Evolutionary conservation across 495 filamentous ascomycete genomes (phyloP).

Genomic region (Penicillium subrubescens): DNA sequence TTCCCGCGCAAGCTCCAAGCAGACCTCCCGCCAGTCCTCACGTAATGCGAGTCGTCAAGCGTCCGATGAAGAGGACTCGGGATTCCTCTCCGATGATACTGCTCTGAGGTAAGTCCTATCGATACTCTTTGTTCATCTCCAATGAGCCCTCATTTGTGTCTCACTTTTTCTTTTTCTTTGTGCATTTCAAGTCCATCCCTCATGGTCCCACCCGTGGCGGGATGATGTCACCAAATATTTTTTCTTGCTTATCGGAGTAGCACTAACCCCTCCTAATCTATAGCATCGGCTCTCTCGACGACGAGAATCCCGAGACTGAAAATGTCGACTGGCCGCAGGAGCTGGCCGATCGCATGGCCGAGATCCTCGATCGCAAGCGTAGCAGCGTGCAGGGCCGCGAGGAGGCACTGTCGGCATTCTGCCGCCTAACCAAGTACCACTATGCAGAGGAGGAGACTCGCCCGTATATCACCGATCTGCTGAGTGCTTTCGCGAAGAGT

Average conservation of each 20-base stretch:
- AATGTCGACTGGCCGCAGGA: constrained; percentile 65
- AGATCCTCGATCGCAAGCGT: constrained; percentile 84
- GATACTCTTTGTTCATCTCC: constrained; percentile 4
- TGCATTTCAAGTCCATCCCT: constrained; percentile 19
- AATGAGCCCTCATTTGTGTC: constrained; percentile 11
- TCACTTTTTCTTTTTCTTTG: constrained; percentile 16
- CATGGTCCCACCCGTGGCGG: constrained; percentile 34
- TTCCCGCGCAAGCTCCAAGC: constrained; percentile 64
- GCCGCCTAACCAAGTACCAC: constrained; percentile 71
- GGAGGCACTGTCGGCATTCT: constrained; percentile 67
- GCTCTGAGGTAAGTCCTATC: constrained; percentile 60
- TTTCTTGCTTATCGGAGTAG: not conserved
- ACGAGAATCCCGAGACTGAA: constrained; percentile 58
- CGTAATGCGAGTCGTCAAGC: constrained; percentile 56
- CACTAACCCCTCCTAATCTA: constrained; percentile 14
- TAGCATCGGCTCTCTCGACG: constrained; percentile 57
- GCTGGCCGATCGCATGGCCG: constrained; percentile 71
- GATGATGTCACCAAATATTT: constrained; percentile 40
- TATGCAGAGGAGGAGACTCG: constrained; percentile 70
- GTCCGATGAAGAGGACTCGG: constrained; percentile 79
- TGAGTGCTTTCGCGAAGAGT: constrained; percentile 70
- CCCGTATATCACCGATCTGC: constrained; percentile 61
- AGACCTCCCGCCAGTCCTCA: constrained; percentile 61
- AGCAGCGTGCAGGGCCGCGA: constrained; percentile 81
- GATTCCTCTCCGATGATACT: constrained; percentile 67